Base-by-base conservation (phyloP, 306 rosid species). In the Alnus rubra region DNA sequence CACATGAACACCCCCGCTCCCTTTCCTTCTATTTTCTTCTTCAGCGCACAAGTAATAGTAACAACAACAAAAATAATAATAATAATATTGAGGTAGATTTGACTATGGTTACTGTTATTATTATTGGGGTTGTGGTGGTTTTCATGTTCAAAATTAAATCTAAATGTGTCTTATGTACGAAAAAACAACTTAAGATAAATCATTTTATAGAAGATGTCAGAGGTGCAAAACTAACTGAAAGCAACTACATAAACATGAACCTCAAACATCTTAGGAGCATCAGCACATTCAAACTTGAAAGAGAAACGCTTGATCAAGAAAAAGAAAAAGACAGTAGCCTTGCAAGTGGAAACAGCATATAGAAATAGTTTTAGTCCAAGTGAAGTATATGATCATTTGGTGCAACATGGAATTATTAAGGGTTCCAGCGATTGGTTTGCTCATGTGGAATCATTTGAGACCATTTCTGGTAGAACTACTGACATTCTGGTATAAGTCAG, bases 1-100 rank as follows among this genome's bases (percentile, higher is more conserved):
- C 16, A 1, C 30, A 4, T 39, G 50, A 63, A 54, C 59, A 78
- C 56, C 35, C 28, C 28, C 28, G 28, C 69, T 53, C 56, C 42
- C 60, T 54, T 30, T 44, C 74, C 37, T 19, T 37, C 65, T 72
- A 49, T 75, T 60, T 81, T 69, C 53, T 59, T 13, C 60, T 23
- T 70, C 53, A 51, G 16, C 18, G 48, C 10, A 68, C n/a, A 67
- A 30, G 42, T 3, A 15, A n/a, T 4, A 3, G 72, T 12, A 35
- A 63, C 9, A 63, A 33, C 33, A 13, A 67, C 50, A n/a, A 64
- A 23, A 23, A 23, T 9, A 7, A 16, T 35, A 9, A 67, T 67
- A 31, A 13, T 33, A 16, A 63, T 14, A 31, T 7, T 2, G 14
- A 39, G 39, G 18, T 42, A 3, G 48, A 13, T 12, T 13, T 33